Percentiles rank a stretch among this genome's conserved stretches.
Conservation (phyloP, 2,329 filamentous ascomycete genomes). For the Diplodia sapinea region DNA sequence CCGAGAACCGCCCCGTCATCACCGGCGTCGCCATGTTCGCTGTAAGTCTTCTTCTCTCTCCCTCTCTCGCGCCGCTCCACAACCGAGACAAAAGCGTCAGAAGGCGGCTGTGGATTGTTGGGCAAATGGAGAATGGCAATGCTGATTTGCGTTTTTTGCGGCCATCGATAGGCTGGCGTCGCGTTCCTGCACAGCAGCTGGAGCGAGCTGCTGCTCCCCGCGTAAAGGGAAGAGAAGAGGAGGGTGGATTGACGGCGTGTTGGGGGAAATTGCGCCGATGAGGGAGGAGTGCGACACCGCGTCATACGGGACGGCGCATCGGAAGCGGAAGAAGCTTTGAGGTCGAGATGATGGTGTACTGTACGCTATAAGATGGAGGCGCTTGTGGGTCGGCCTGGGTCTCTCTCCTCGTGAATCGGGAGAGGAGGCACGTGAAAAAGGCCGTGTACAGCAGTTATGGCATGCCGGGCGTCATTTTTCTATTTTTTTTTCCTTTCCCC, state of each 20-base stretch:
- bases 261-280: not conserved
- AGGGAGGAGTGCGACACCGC: not conserved
- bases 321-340: too few relatives aligned
- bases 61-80: too few relatives aligned
- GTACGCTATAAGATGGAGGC: slow-evolving; percentile 14
- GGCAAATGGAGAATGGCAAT: not conserved
- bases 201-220: slow-evolving; percentile 58
- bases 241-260: too few relatives aligned
- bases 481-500: not conserved
- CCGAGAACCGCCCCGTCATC: slow-evolving; percentile 58
- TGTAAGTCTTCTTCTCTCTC: slow-evolving; percentile 48
- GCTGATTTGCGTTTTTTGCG: not conserved
- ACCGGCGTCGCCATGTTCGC: slow-evolving; percentile 57
- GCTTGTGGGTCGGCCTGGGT: not conserved
- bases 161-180: slow-evolving; percentile 55
- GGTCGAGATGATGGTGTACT: not conserved
- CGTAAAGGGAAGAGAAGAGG: slow-evolving; percentile 45
- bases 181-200: slow-evolving; percentile 60
- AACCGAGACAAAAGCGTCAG: too few relatives aligned
- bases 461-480: slow-evolving; percentile 12
- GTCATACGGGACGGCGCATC: too few relatives aligned
- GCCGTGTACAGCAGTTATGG: slow-evolving; percentile 15
- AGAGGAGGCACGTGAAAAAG: not conserved
- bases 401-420: too few relatives aligned
- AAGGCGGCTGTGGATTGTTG: too few relatives aligned